A percentile compares a stretch with the other conserved stretches of the same genome.
Conservation (phyloP, 495 filamentous ascomycete genomes). For the Aspergillus steynii region DNA sequence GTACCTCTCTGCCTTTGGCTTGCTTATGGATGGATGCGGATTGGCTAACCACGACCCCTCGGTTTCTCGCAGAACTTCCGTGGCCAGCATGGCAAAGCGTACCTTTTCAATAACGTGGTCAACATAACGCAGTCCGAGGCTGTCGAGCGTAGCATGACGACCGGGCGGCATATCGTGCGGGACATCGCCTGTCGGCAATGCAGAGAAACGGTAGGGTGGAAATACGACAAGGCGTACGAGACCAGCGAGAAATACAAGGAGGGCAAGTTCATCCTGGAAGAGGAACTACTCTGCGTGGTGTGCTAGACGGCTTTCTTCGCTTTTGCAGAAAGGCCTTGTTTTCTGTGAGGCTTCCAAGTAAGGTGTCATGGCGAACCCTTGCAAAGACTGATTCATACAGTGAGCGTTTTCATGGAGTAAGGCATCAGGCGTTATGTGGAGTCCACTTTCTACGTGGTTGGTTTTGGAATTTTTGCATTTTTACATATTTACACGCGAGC, state of each 20-base stretch:
- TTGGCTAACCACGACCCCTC: slow-evolving; percentile 17
- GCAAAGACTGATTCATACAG: slow-evolving; percentile 19
- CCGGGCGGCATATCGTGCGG: slow-evolving; percentile 87
- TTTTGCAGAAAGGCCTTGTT: neutral
- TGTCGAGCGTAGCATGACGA: slow-evolving; percentile 97
- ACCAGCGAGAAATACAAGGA: slow-evolving; percentile 95
- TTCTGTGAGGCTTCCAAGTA: slow-evolving; percentile 11
- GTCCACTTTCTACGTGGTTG: slow-evolving; percentile 36
- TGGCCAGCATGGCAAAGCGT: slow-evolving; percentile 97
- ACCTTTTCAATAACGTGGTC: slow-evolving; percentile 91
- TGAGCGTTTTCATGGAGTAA: slow-evolving; percentile 21
- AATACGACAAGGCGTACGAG: slow-evolving; percentile 98
- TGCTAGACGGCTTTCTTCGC: slow-evolving; percentile 35
- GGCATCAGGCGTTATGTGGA: slow-evolving; percentile 37
- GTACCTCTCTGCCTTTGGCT: slow-evolving; percentile 25
- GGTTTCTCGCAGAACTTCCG: slow-evolving; percentile 80
- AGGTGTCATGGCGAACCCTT: slow-evolving; percentile 7
- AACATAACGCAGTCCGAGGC: slow-evolving; percentile 81
- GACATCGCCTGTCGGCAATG: slow-evolving; percentile 90
- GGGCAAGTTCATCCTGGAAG: slow-evolving; percentile 95
- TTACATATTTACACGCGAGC: slow-evolving; percentile 39
- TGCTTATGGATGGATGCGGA: slow-evolving; percentile 7
- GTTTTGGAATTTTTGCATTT: slow-evolving; percentile 34
- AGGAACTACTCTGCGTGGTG: slow-evolving; percentile 82
- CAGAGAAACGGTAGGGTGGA: slow-evolving; percentile 93